Evolutionary conservation across 305 asterid species (phyloP), one percentile per base, ranked within the genome.

Genomic region (Fraxinus floribunda): DNA sequence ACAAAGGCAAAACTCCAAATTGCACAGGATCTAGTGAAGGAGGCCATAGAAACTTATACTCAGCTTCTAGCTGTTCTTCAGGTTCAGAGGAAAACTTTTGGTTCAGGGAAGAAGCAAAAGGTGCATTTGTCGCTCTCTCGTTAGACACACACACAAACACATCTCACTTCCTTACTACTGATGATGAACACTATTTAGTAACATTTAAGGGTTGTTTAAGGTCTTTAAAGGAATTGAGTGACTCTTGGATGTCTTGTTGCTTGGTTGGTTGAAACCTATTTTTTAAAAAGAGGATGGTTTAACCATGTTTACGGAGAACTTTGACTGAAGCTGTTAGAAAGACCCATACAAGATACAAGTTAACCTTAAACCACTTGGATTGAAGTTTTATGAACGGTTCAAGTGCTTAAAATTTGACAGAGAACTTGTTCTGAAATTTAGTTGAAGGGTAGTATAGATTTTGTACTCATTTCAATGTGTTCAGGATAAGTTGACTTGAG

Each of bases 1-100:
- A 90, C 91, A 44, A 94, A 96, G 91, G 98, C 98, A 79, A 96
- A 89, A 88, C 95, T 96, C 79, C 97, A 88, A 88, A 83, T 90
- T 75, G 98, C 87, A 0, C 97, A 90, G 89, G 93, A 94, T 82
- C 89, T 86, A 72, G 83, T 90, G 84, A 93, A 91, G 89, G 91
- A 91, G 86, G 98, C 95, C 32, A 81, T 92, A 35, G 94, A 92
- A 78, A 91, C 94, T 13, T 93, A 91, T 83, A 90, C 94, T 84
- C 94, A 86, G 76, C 92, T 96, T 81, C 93, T 93, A 80, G 97
- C 97, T 52, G 88, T 94, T 80, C 89, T 94, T 85, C 98, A 90
- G 88, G 91, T 94, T 90, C 97, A 89, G 87, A 85, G 85, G 70
- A 93, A 91, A 89, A 91, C 95, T 85, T 83, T 86, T 77, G 88